Evolutionary conservation across 805 yeast genomes (phyloP), one percentile per base, ranked within the genome.

Genomic region (Saccharomycopsis schoenii): DNA sequence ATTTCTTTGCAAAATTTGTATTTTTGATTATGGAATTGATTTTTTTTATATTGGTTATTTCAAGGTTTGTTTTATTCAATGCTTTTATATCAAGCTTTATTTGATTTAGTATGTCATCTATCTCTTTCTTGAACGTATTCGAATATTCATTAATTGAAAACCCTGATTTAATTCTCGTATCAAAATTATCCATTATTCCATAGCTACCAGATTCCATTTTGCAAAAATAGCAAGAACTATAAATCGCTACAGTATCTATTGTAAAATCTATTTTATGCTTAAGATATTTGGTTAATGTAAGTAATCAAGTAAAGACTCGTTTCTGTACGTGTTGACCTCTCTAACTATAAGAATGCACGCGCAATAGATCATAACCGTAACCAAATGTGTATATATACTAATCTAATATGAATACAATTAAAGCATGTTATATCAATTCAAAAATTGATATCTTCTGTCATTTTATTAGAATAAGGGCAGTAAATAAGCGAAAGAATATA

Each of bases 1-100:
- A 76, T 4, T 51, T 58, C 24, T 47, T 51, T 6, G 2, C 34
- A 37, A 39, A 58, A 54, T 50, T 34, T n/a, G 12, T 40, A 15
- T 41, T 47, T 37, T 50, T 50, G n/a, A 58, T 47, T 47, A 47
- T 47, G n/a, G 25, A 9, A 47, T 47, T 47, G 15, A 47, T 47
- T 47, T 47, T 47, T 34, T 47, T 47, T 10, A 47, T 47, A 21
- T 47, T 47, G 14, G 52, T 21, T 24, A 47, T 15, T 17, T 47
- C 25, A 11, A 47, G 14, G 21, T 47, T 47, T 11, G 34, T 47
- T 47, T 47, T 47, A 15, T 19, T 10, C 21, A 47, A 25, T 24
- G 21, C 3, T 47, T 25, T 8, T 47, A 21, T 47, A 25, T 47
- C 52, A 21, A 11, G 21, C 12, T 47, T 34, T 25, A 47, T 10